Evolutionary conservation across 352 stramenopile genomes (phyloP), one percentile per base, ranked within the genome.

Genomic region (Peronospora farinosa): DNA sequence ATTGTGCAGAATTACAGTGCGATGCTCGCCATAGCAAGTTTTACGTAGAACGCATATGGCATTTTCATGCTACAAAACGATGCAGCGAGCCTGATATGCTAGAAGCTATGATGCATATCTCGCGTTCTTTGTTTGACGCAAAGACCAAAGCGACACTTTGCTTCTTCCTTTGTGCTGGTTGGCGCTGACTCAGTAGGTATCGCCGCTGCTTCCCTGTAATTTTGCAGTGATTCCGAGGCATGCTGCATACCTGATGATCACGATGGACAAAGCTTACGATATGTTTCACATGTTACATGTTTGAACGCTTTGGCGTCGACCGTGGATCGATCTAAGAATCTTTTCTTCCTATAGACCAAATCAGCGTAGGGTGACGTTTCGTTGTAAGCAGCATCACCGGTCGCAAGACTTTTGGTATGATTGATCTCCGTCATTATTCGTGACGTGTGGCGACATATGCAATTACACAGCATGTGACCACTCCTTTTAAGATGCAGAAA

Each of bases 1-100:
- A 90, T 94, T 28, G 80, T 95, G 36, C 86, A 96, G 53, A 92
- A 92, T 58, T 95, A 95, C 67, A 96, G 3, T 63, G 67, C 81
- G n/a, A 58, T 94, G 44, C 79, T 96, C 17, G 94, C 82, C 2
- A 86, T 92, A 50, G 83, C 84, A 17, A 73, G 78, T 31, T 21
- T 74, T 96, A 57, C 72, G n/a, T 64, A 78, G 10, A 69, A 56
- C 17, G 48, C 65, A 2, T 63, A 90, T 43, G 73, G 76, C 33
- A 66, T 93, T 38, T 47, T 93, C 23, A 74, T 87, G 58, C 54
- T 93, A 15, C 69, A 80, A 44, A 93, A 93, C 42, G 80, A 93
- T 51, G 45, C 51, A 11, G 76, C 74, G 15, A 72, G 62, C 40
- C 45, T 66, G 9, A 75, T 84, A 9, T 92, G 79, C 40, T 58